Evolutionary conservation across 768 basidiomycete genomes (phyloP), one percentile per base, ranked within the genome.

Genomic region (Pleurotus djamor): DNA sequence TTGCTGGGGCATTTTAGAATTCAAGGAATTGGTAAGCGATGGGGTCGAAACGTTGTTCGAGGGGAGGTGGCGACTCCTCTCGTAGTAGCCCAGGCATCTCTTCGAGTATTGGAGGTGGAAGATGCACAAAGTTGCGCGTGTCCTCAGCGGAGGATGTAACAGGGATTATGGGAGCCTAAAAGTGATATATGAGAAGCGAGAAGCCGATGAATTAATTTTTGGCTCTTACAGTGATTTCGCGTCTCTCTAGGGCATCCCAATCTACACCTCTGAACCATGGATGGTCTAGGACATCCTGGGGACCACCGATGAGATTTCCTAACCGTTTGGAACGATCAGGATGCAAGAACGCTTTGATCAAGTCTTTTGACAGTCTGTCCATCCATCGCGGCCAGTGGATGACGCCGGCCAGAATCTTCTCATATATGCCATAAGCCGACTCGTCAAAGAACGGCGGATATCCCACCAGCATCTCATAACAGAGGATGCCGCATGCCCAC

Each of bases 361-460:
- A 81, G 64, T 94, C 92, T 64, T 88, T 88, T 47, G 96, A 96
- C 33, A 95, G 83, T 16, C 86, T 84, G 68, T 98, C 96, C 79
- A 98, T 88, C 62, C 84, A 87, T 59, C 81, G 82, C n/a, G 96
- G 96, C 88, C 94, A 98, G 63, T 92, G 84, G 49, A 97, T 89
- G 61, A 88, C 83, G 33, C 92, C 92, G 59, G 83, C 85, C 43
- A 99, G 78, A 63, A 99, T 98, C 77, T 96, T 96, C 77, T 99
- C 96, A 72, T 98, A 98, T 74, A 98, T 98, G 48, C 94, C 96
- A 72, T 96, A 92, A 0, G 96, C 89, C n/a, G 94, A 93, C 71
- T 97, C 93, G 69, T 98, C 95, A 73, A 94, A 98, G 81, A 98
- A 99, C 17, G 97, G 97, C 32, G 96, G 96, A 69, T 96, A 98